Evolutionary conservation across 208 protist genomes (phyloP), one percentile per base, ranked within the genome.

Genomic region (Wallacemonas sp.): DNA sequence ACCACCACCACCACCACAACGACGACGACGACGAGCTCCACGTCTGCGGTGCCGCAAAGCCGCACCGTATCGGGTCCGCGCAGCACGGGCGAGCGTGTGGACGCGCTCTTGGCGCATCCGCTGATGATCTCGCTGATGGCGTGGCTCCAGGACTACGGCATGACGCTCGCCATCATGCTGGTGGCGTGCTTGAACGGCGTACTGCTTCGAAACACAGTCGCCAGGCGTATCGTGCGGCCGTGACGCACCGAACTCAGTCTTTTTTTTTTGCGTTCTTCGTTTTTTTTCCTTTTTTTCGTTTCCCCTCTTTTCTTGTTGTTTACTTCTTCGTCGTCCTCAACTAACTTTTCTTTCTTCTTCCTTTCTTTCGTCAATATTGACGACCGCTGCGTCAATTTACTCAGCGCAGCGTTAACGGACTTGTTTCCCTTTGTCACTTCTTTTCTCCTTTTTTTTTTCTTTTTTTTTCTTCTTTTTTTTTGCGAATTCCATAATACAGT

Each of bases 141-240:
- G 0, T 67, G 50, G 45, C 33, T 79, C 36, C 62, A 57, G 29
- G 52, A 55, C 26, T 79, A 79, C 50, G 68, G 67, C 16, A 28
- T 71, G 38, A 42, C 62, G 2, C 55, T 75, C 14, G 68, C 68
- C n/a, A 54, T 79, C 3, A 59, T 72, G 32, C 22, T 82, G 46
- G 72, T 57, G 39, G 65, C 71, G 32, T 76, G 69, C 16, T 28
- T 68, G 48, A 78, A 72, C 42, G 70, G 45, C 18, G n/a, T 67
- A 10, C 61, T 74, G 45, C 14, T 76, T 16, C 73, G 74, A 23
- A 64, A 45, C 18, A 31, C 36, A 16, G 1, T 55, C 36, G 8
- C 41, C 32, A 7, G 36, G 14, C 36, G 36, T 41, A 7, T 41
- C 36, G 36, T 14, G 36, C 36, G 36, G 10, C 36, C 36, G 7